Conservation (phyloP, 495 filamentous ascomycete species). For the Neurospora sp. region DNA sequence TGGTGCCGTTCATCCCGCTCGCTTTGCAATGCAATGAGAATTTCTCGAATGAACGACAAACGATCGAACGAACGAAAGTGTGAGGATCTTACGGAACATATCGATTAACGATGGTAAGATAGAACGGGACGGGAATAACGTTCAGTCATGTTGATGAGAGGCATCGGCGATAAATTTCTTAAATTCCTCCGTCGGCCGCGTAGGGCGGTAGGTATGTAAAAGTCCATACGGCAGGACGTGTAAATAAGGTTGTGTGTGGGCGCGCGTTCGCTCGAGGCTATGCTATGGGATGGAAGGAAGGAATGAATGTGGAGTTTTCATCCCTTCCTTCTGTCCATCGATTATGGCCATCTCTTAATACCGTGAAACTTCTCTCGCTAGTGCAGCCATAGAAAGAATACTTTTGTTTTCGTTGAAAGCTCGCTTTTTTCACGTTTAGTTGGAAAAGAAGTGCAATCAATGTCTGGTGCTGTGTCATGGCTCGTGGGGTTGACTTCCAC, state of each 20-base stretch:
- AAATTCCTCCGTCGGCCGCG: neutral
- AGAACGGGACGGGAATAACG: neutral
- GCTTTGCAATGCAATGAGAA: neutral
- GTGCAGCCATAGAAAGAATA: too few relatives aligned
- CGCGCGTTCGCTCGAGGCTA: neutral
- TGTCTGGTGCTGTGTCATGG: neutral
- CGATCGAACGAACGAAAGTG: neutral
- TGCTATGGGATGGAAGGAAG: neutral
- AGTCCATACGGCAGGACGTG: neutral
- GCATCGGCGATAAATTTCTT: neutral
- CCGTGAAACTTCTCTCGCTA: too few relatives aligned
- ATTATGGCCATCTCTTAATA: neutral
- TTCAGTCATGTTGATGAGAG: neutral
- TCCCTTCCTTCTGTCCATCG: neutral
- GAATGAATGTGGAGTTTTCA: too few relatives aligned
- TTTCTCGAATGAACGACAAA: neutral
- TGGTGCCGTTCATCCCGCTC: neutral
- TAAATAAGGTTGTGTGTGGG: neutral
- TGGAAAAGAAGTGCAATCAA: neutral
- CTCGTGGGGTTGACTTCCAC: neutral
- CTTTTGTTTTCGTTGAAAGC: neutral
- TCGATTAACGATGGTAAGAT: neutral
- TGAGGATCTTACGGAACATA: too few relatives aligned
- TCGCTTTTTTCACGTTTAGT: neutral
- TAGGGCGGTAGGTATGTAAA: neutral